Percentiles rank a stretch among this genome's conserved stretches.
Conservation (phyloP, 331 rosid species). For the Pyrus hybrid region DNA sequence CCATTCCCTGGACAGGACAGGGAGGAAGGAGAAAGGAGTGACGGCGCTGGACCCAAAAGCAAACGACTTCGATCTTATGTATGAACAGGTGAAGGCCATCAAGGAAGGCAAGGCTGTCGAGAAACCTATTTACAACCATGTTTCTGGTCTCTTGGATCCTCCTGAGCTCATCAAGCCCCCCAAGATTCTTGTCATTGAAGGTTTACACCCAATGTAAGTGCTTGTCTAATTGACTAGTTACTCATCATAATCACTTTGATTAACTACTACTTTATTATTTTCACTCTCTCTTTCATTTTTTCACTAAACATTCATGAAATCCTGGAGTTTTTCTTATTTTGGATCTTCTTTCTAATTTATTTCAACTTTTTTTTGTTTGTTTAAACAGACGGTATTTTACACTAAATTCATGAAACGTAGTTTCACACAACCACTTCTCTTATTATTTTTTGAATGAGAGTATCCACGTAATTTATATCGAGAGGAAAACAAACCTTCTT, state of each 20-base stretch:
- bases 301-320: background rate
- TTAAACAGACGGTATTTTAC: too few species aligned
- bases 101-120: slow-evolving; percentile 66
- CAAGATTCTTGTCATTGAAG: slow-evolving; percentile 93
- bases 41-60: slow-evolving; percentile 98
- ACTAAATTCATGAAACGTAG: too few species aligned
- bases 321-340: background rate
- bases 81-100: slow-evolving; percentile 87
- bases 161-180: slow-evolving; percentile 94
- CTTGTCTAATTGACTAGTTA: background rate
- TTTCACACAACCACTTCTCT: too few species aligned
- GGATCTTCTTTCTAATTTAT: background rate
- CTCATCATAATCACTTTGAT: background rate
- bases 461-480: too few species aligned
- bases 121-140: slow-evolving; percentile 90
- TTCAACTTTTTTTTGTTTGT: too few species aligned
- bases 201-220: slow-evolving; percentile 94
- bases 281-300: background rate
- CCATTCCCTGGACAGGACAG: slow-evolving; percentile 88
- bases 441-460: too few species aligned
- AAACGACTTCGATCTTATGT: slow-evolving; percentile 89
- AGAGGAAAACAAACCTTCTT: too few species aligned
- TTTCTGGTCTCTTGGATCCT: slow-evolving; percentile 88
- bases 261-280: too few species aligned
- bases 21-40: slow-evolving; percentile 85